Evolutionary conservation across 1,139 yeast species (phyloP), one percentile per base, ranked within the genome.

Genomic region (Nakaseomyces nivariensis): DNA sequence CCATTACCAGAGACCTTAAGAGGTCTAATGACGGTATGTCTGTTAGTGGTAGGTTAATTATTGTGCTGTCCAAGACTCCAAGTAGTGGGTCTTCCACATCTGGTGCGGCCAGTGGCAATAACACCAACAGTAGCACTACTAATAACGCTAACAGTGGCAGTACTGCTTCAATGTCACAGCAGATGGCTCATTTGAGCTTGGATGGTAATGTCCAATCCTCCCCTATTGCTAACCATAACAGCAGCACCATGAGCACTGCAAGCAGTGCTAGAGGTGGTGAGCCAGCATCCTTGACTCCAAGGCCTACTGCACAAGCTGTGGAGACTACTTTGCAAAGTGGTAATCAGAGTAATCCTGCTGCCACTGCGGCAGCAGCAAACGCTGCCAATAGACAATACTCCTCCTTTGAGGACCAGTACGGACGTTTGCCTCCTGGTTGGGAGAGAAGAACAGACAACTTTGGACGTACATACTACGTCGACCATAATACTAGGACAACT

Each of bases 401-500:
- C 1, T 87, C 97, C 1, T 92, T 92, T 66, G 98, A 92, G 69
- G 99, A 92, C 69, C 97, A 92, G 66, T 81, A 82, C 61, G 99
- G 99, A 46, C 77, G 97, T 62, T 75, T 92, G 58, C 99, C 98
- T 5, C 87, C 97, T 4, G 99, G 99, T 3, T 92, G 98, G 98
- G 99, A 92, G 70, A 81, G 98, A 60, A 81, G 97, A 68, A 90
- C 97, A 1, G 99, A 92, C 68, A 89, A 89, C 66, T 86, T 89
- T 62, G 98, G 98, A 33, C 81, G 99, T 63, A 92, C 97, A 0
- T 92, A 94, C 69, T 92, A 92, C 66, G 98, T 92, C 42, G 99
- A 92, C 70, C 99, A 92, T 71, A 90, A 90, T 67, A 87, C 96
- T 33, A 82, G 97, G 70, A 86, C 97, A 6, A 92, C 99, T 4